Evolutionary conservation across 306 rosid species (phyloP).

Genomic region (Comarum palustre): DNA sequence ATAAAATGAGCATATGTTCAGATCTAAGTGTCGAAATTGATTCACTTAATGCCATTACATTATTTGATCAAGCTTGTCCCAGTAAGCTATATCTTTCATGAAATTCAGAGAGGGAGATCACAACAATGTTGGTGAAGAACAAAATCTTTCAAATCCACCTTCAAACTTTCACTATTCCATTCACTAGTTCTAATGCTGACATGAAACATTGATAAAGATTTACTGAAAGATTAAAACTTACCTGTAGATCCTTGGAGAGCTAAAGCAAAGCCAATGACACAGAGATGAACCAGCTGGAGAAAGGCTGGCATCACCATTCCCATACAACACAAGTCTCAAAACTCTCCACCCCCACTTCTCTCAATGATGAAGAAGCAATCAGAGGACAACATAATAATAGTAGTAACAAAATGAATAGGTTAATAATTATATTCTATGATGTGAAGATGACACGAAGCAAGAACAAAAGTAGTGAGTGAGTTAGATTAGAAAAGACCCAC

Average conservation of each 20-base stretch:
- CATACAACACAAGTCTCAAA: constrained; percentile 39
- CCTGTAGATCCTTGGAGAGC: constrained; percentile 66
- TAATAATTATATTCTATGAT: constrained; percentile 22
- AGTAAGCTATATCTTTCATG: background rate
- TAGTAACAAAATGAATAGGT: constrained; percentile 29
- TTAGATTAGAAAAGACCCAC: constrained; percentile 44
- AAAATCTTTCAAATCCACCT: constrained; percentile 10
- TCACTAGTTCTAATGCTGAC: constrained; percentile 7
- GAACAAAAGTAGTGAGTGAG: constrained; percentile 35
- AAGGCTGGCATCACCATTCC: constrained; percentile 47
- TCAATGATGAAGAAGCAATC: constrained; percentile 23
- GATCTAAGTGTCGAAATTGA: constrained; percentile 12
- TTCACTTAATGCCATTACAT: background rate
- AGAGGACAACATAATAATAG: constrained; percentile 14
- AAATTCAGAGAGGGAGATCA: constrained; percentile 25
- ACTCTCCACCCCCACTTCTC: constrained; percentile 27
- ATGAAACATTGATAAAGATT: constrained; percentile 9
- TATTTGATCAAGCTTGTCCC: constrained; percentile 13
- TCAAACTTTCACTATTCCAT: constrained; percentile 3
- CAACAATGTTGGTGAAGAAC: constrained; percentile 19
- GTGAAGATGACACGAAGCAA: constrained; percentile 62
- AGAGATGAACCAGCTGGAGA: constrained; percentile 53
- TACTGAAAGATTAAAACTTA: constrained; percentile 26
- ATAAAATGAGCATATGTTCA: background rate
- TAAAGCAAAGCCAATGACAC: constrained; percentile 44